These are phyloP conservation scores for Starmera amethionina DNA, from an alignment of 805 yeast species.

Conservation along the genomic window DNA sequence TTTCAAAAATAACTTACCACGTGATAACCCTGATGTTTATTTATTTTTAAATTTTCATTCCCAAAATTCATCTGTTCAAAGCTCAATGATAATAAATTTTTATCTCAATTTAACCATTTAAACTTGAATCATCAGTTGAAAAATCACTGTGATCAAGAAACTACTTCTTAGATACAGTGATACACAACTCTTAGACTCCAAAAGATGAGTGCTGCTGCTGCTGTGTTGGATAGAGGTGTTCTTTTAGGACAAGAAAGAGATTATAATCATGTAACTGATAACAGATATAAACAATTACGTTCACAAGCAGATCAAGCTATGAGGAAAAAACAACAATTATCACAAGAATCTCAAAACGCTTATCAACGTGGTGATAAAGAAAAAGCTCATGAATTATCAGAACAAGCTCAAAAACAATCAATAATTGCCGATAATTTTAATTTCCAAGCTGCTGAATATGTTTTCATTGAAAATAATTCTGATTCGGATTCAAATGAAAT, in stretches of 20 bases:
- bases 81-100: too few relatives aligned
- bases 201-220: conserved; percentile 3
- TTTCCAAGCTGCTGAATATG: conserved; percentile 80
- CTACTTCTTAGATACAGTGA: too few relatives aligned
- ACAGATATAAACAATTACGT: conserved; percentile 53
- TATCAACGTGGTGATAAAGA: conserved; percentile 65
- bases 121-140: too few relatives aligned
- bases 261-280: conserved; percentile 66
- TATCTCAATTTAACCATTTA: too few relatives aligned
- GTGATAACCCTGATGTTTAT: too few relatives aligned
- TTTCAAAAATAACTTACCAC: too few relatives aligned
- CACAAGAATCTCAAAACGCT: conserved; percentile 67
- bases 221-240: conserved; percentile 3
- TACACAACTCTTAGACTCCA: too few relatives aligned
- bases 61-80: too few relatives aligned
- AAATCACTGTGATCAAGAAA: too few relatives aligned
- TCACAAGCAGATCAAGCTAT: conserved; percentile 60
- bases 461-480: conserved; percentile 77
- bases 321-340: conserved; percentile 41
- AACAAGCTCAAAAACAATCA: conserved; percentile 51
- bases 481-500: conserved; percentile 83
- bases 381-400: conserved; percentile 64
- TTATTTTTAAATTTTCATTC: too few relatives aligned
- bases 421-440: conserved; percentile 60
- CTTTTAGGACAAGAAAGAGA: conserved; percentile 28